Conservation (phyloP, 2,329 filamentous ascomycete species). For the Aspergillus costaricaensis region DNA sequence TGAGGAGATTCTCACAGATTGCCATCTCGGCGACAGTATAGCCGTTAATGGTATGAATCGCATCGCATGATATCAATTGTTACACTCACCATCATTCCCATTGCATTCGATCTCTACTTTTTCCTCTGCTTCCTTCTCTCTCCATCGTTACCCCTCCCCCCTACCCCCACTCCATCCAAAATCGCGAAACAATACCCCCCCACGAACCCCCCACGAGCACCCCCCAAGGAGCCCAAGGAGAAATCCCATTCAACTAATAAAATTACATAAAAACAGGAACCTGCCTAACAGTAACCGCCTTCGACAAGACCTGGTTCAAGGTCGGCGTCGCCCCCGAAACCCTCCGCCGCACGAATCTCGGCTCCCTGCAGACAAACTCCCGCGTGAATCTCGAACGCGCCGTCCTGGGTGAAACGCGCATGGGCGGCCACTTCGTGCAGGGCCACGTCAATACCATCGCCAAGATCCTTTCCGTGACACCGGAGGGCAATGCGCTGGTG, state of each 20-base stretch:
- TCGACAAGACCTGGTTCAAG: conserved; percentile 69
- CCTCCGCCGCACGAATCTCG: conserved; percentile 92
- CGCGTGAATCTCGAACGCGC: conserved; percentile 92
- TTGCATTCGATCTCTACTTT: no score
- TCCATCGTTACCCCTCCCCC: neutral
- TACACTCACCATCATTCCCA: no score
- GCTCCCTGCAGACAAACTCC: conserved; percentile 64
- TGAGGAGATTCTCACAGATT: conserved; percentile 78
- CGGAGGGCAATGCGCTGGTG: conserved; percentile 87
- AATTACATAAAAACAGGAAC: conserved; percentile 53
- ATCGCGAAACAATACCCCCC: neutral
- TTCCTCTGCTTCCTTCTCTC: neutral
- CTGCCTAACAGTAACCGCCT: conserved; percentile 87
- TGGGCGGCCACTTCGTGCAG: conserved; percentile 98
- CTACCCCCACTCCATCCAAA: neutral
- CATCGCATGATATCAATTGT: neutral
- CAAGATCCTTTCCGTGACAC: conserved; percentile 68
- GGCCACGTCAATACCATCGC: conserved; percentile 94
- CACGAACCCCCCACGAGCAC: neutral
- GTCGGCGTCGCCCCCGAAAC: conserved; percentile 96
- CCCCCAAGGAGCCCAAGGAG: no score
- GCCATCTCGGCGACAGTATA: conserved; percentile 88
- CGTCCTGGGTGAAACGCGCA: conserved; percentile 85
- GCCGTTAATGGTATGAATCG: conserved; percentile 72
- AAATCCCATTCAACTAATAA: neutral